Evolutionary conservation across 2,329 filamentous ascomycete genomes (phyloP).

Genomic region (Pseudophaeomoniella oleicola): DNA sequence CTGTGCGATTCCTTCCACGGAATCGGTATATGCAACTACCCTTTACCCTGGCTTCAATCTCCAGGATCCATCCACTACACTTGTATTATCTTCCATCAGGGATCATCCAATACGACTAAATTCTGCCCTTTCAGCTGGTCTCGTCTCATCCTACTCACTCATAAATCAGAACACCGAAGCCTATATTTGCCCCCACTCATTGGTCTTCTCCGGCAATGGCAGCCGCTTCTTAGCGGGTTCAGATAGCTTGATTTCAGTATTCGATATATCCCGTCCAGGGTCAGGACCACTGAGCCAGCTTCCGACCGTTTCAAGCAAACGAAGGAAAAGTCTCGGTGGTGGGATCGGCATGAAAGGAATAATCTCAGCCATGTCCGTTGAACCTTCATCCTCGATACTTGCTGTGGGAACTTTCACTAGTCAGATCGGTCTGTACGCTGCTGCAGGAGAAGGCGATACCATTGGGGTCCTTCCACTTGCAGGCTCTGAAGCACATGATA

Average conservation of each 20-base stretch:
- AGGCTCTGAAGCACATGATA: constrained; percentile 20
- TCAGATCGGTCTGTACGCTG: constrained; percentile 41
- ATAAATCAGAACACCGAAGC: constrained; percentile 41
- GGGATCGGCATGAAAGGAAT: constrained; percentile 40
- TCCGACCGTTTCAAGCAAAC: constrained; percentile 26
- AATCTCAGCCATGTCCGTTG: constrained; percentile 36
- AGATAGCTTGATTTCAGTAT: constrained; percentile 37
- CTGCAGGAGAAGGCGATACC: constrained; percentile 31
- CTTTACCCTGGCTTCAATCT: constrained; percentile 41
- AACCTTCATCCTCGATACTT: constrained; percentile 27
- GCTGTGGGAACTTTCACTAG: constrained; percentile 44
- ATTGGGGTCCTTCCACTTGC: constrained; percentile 36
- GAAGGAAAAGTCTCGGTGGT: constrained; percentile 29
- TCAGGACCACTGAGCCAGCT: constrained; percentile 30
- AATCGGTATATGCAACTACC: constrained; percentile 39
- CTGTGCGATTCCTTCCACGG: constrained; percentile 27
- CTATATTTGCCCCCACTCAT: constrained; percentile 38
- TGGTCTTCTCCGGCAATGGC: constrained; percentile 36
- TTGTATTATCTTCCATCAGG: constrained; percentile 36
- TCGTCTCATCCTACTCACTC: constrained; percentile 39
- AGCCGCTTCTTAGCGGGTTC: constrained; percentile 43
- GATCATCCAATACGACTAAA: constrained; percentile 42
- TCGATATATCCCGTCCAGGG: constrained; percentile 36
- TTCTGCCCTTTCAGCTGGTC: constrained; percentile 36
- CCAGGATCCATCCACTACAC: constrained; percentile 30